A percentile compares a stretch with the other conserved stretches of the same genome.
Conservation (phyloP, 1,284 basidiomycete genomes). For the Abortiporus biennis region DNA sequence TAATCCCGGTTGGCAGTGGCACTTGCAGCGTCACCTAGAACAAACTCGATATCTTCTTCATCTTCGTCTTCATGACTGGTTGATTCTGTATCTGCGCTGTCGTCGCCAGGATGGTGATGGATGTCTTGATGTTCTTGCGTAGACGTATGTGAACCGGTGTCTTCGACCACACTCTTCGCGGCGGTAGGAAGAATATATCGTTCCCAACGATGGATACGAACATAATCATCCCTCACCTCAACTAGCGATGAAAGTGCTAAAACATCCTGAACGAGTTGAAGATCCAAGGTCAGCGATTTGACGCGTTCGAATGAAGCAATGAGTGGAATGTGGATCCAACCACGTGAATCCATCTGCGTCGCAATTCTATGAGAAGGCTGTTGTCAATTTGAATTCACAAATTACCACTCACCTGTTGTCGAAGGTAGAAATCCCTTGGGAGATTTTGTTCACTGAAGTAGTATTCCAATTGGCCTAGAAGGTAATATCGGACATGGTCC, state of each 20-base stretch:
- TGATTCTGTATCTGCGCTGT: slow-evolving; percentile 6
- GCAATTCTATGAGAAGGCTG: slow-evolving; percentile 4
- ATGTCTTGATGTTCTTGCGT: slow-evolving; percentile 6
- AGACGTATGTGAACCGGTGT: slow-evolving; percentile 2
- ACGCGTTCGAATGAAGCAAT: slow-evolving; percentile 88
- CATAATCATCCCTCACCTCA: slow-evolving; percentile 68
- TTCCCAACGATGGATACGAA: slow-evolving; percentile 62
- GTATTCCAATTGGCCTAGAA: slow-evolving; percentile 84
- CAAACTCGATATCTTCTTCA: slow-evolving; percentile 46
- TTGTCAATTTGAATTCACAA: slow-evolving; percentile 5
- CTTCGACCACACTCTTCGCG: slow-evolving; percentile 35
- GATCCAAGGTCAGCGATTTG: slow-evolving; percentile 60
- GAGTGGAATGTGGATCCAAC: slow-evolving; percentile 80
- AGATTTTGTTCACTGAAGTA: slow-evolving; percentile 87
- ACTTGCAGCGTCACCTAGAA: slow-evolving; percentile 31
- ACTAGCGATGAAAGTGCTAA: slow-evolving; percentile 63
- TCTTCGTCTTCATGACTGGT: slow-evolving; percentile 9
- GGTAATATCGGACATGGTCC: slow-evolving; percentile 57
- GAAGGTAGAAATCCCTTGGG: slow-evolving; percentile 76
- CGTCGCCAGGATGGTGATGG: slow-evolving; percentile 9
- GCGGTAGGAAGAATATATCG: slow-evolving; percentile 73
- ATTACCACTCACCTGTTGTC: slow-evolving; percentile 54
- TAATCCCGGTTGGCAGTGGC: too few species aligned
- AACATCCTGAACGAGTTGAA: slow-evolving; percentile 65
- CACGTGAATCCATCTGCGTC: slow-evolving; percentile 79